Conservation (phyloP, 1,284 basidiomycete genomes). For the Sanghuangporus weigelae region DNA sequence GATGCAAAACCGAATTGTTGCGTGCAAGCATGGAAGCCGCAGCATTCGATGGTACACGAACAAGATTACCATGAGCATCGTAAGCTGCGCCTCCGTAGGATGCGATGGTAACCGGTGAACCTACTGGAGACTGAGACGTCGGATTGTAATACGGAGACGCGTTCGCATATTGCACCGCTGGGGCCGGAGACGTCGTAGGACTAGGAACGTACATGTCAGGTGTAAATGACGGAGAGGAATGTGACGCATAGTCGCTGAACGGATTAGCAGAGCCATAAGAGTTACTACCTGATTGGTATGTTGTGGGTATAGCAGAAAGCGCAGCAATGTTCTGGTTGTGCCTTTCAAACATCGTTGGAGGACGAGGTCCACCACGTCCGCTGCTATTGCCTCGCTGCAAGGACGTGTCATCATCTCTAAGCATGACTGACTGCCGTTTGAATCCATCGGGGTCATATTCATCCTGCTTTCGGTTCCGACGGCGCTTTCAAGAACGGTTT, state of each 20-base stretch:
- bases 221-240: constrained; percentile 6
- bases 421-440: constrained; percentile 53
- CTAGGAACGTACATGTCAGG: constrained; percentile 12
- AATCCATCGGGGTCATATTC: constrained; percentile 50
- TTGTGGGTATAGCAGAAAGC: constrained; percentile 24
- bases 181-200: neutral
- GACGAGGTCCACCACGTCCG: constrained; percentile 38
- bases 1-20: constrained; percentile 10
- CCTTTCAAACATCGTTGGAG: constrained; percentile 54
- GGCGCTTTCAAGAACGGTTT: constrained; percentile 33
- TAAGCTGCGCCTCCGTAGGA: constrained; percentile 15
- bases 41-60: constrained; percentile 11
- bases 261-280: constrained; percentile 21
- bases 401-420: constrained; percentile 43
- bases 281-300: constrained; percentile 23
- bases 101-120: constrained; percentile 10
- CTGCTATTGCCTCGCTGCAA: constrained; percentile 28
- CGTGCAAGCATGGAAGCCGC: constrained; percentile 3
- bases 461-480: constrained; percentile 37
- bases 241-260: constrained; percentile 17
- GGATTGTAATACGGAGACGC: constrained; percentile 20
- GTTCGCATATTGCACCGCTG: constrained; percentile 20
- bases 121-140: constrained; percentile 15
- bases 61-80: constrained; percentile 13
- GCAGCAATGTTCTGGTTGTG: constrained; percentile 24